These are phyloP conservation scores for Beauveria asiatica DNA, from an alignment of 2,329 filamentous ascomycete species.

Conservation along the genomic window DNA sequence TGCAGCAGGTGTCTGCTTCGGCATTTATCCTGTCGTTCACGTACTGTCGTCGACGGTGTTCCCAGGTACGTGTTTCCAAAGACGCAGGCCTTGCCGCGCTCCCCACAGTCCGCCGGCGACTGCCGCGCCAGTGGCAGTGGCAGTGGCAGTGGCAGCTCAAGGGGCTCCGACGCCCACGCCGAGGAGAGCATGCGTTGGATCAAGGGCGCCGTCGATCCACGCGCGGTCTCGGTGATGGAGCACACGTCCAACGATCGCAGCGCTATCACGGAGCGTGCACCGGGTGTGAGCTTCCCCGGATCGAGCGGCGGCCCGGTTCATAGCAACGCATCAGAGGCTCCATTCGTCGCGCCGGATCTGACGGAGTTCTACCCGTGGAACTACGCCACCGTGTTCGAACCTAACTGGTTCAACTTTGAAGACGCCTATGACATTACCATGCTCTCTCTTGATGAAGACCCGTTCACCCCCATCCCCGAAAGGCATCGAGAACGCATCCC, in stretches of 20 bases:
- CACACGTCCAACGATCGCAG: constrained; percentile 12
- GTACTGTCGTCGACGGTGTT: neutral
- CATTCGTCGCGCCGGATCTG: neutral
- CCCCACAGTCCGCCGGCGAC: neutral
- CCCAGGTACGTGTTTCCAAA: neutral
- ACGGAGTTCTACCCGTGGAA: constrained; percentile 13
- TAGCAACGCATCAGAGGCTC: neutral
- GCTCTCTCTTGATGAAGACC: constrained; percentile 8
- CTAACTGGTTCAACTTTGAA: constrained; percentile 6
- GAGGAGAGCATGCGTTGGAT: constrained; percentile 17
- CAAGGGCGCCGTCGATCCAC: constrained; percentile 19
- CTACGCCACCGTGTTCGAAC: constrained; percentile 9
- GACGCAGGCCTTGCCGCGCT: no score
- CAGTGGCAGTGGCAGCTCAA: neutral
- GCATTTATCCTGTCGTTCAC: constrained; percentile 9
- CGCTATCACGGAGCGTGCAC: neutral
- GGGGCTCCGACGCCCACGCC: neutral
- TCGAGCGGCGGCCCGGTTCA: neutral
- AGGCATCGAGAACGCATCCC: neutral
- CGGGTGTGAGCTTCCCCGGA: constrained; percentile 6
- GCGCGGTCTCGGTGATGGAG: constrained; percentile 18
- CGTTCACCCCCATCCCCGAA: neutral
- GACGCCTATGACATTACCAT: constrained; percentile 1
- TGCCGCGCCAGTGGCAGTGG: neutral
- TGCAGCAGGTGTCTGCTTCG: constrained; percentile 20